Evolutionary conservation across 1,139 yeast genomes (phyloP).

Genomic region (Hanseniaspora gamundiae): DNA sequence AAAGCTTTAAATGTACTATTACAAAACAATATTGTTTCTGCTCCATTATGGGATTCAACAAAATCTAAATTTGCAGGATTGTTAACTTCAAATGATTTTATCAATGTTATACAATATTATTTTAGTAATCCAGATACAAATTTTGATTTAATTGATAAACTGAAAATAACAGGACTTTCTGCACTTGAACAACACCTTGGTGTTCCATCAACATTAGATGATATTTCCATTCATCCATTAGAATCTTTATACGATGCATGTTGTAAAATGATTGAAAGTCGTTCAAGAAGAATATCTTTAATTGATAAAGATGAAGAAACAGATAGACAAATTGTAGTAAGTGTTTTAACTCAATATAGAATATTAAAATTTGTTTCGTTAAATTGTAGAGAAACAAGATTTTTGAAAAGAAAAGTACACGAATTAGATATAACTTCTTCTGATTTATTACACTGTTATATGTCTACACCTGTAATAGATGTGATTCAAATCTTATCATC

Average conservation of each 20-base stretch:
- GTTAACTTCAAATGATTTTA: conserved; percentile 83
- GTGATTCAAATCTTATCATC: conserved; percentile 76
- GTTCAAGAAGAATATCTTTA: conserved; percentile 87
- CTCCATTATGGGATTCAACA: conserved; percentile 92
- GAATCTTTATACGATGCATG: conserved; percentile 89
- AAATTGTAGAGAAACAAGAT: conserved; percentile 89
- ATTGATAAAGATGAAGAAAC: conserved; percentile 92
- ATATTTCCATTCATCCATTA: conserved; percentile 84
- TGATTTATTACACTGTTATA: conserved; percentile 62
- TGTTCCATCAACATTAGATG: conserved; percentile 68
- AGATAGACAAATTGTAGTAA: conserved; percentile 85
- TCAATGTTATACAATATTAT: conserved; percentile 90
- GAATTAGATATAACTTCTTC: conserved; percentile 56
- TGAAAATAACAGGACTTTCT: conserved; percentile 73
- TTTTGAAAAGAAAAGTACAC: conserved; percentile 63
- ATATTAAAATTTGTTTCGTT: conserved; percentile 90
- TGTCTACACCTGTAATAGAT: conserved; percentile 90
- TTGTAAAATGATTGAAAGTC: conserved; percentile 76
- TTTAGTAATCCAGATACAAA: conserved; percentile 72
- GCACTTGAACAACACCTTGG: conserved; percentile 85
- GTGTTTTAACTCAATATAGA: conserved; percentile 92
- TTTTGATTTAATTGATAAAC: conserved; percentile 76
- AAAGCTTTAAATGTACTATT: conserved; percentile 80
- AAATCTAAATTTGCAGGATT: conserved; percentile 89
- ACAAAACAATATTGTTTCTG: conserved; percentile 90